Evolutionary conservation across 805 yeast species (phyloP), one percentile per base, ranked within the genome.

Genomic region (Teunomyces atbi): DNA sequence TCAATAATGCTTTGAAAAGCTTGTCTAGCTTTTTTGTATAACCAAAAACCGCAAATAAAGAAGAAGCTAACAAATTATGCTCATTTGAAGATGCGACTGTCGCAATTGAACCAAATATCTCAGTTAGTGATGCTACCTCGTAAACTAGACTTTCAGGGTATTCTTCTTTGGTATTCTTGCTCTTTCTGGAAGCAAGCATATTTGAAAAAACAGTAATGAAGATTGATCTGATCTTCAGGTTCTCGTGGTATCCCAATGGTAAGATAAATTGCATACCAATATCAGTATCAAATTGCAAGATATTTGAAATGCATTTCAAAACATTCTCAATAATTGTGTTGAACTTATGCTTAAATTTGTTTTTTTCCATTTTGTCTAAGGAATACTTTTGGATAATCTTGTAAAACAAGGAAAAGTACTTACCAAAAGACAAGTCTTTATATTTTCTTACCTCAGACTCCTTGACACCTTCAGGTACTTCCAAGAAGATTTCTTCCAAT

Each of bases 131-230:
- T 1, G 77, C 51, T 5, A 71, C 48, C 18, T 55, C 52, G 3
- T 50, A 32, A 6, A 68, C 58, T 1, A 61, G 41, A 1, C 48
- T 60, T 6, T 61, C 71, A 3, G 62, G 62, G 46, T 55, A 64
- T 42, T 49, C 73, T 55, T 51, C 71, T 49, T 33, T 60, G 43
- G 28, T 57, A 41, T 35, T 56, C 6, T 46, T 44, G 4, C 41
- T 45, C 38, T 66, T 62, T 6, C 73, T 58, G 27, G 68, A 72
- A 58, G 52, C 80, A 68, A 59, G 58, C 62, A 87, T 86, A 44
- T 84, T 81, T 2, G 86, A 80, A 53, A 89, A 89, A 1, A 89
- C 92, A 47, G 84, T 83, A 57, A 89, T 71, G 58, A 89, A 87
- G 0, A 95, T 81, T 8, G 84, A 70, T 49, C 94, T 70, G 23